phyloP scores from a whole-genome alignment of 148 eudicot species.

The Tetragonia tetragonoides region DNA sequence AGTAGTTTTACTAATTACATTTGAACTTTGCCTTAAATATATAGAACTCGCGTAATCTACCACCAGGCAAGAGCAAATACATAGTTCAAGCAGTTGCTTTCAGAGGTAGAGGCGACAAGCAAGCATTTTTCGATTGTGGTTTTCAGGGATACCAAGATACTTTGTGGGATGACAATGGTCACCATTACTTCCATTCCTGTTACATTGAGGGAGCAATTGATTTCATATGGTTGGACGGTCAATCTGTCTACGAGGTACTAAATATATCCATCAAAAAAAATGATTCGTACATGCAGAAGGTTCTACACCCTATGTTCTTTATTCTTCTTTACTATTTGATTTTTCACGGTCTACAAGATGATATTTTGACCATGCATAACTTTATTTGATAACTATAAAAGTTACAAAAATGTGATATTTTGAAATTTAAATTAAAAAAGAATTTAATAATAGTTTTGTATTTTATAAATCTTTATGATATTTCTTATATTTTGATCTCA shows the following conservation, averaged over 20 bases:
- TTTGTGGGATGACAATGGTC: slow-evolving; percentile 48
- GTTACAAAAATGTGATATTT: no score
- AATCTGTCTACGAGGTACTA: slow-evolving; percentile 52
- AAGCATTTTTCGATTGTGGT: slow-evolving; percentile 36
- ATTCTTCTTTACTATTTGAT: no score
- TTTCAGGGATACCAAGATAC: slow-evolving; percentile 65
- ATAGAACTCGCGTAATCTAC: slow-evolving; percentile 18
- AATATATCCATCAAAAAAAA: no score
- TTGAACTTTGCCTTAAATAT: not conserved
- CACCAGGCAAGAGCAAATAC: not conserved
- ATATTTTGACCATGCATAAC: no score
- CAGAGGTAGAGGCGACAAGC: slow-evolving; percentile 35
- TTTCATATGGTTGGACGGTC: slow-evolving; percentile 55
- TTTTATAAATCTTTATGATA: no score
- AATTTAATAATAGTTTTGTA: no score
- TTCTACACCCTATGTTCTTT: no score
- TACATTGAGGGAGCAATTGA: slow-evolving; percentile 63
- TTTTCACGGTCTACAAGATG: no score
- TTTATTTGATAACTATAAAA: no score
- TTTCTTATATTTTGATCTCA: no score
- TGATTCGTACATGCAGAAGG: no score
- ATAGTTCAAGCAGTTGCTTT: slow-evolving; percentile 30
- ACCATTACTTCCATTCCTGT: slow-evolving; percentile 55
- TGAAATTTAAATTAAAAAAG: no score
- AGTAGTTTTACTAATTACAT: not conserved